Conservation (phyloP, 306 rosid species). For the Mimosa pudica region DNA sequence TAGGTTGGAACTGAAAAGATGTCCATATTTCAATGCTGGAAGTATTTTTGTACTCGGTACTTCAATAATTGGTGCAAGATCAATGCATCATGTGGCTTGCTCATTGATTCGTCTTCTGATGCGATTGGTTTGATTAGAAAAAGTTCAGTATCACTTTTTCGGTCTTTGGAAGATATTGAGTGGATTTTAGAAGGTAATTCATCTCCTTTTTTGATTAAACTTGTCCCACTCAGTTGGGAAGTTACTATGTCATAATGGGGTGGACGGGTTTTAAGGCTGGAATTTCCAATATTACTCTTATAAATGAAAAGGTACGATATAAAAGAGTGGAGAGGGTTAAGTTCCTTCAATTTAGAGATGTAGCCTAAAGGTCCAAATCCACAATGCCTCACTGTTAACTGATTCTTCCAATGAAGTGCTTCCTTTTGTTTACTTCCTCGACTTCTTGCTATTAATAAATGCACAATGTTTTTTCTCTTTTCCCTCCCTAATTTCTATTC, state of each 20-base stretch:
- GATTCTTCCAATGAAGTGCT: background rate
- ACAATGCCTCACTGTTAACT: background rate
- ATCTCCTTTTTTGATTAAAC: background rate
- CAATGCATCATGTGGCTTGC: slow-evolving; percentile 71
- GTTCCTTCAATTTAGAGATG: background rate
- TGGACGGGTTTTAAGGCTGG: background rate
- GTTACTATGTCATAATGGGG: background rate
- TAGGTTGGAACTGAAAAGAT: slow-evolving; percentile 69
- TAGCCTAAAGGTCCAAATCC: background rate
- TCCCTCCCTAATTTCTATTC: slow-evolving; percentile 12
- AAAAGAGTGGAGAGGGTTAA: background rate
- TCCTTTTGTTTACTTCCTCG: background rate
- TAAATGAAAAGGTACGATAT: background rate
- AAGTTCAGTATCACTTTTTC: slow-evolving; percentile 73
- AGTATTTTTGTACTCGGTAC: slow-evolving; percentile 63
- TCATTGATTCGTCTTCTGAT: slow-evolving; percentile 61
- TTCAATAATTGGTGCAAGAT: slow-evolving; percentile 86
- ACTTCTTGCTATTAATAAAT: slow-evolving; percentile 19
- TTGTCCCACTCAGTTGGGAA: background rate
- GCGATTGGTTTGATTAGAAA: slow-evolving; percentile 80
- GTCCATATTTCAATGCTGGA: slow-evolving; percentile 79
- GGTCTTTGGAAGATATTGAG: slow-evolving; percentile 82
- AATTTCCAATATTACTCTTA: background rate
- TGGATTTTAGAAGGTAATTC: slow-evolving; percentile 70
- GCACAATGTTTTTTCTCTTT: background rate